Evolutionary conservation across 73 alveolate genomes (phyloP).

Genomic region (Effrenium voratum): DNA sequence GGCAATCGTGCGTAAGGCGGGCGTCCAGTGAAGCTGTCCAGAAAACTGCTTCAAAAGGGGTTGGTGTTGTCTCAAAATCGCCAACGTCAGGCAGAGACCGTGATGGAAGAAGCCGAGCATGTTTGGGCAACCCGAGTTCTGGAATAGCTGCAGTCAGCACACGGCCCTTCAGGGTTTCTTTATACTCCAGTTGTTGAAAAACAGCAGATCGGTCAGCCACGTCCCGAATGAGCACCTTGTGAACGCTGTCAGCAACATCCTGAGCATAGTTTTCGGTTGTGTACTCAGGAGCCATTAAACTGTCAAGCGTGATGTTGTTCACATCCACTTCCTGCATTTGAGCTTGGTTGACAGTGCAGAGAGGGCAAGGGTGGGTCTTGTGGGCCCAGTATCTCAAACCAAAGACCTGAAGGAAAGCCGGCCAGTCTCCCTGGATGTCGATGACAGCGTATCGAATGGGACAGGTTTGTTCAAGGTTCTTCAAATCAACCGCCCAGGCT

Average conservation of each 20-base stretch:
- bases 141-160: neutral
- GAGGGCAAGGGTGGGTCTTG: slow-evolving; percentile 25
- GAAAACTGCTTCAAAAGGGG: neutral
- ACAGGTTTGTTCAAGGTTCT: neutral
- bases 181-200: neutral
- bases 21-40: neutral
- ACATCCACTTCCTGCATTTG: neutral
- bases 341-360: neutral
- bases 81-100: neutral
- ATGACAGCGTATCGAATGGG: neutral
- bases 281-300: neutral
- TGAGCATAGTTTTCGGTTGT: neutral
- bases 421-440: slow-evolving; percentile 61
- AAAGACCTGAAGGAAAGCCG: slow-evolving; percentile 16
- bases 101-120: slow-evolving; percentile 6
- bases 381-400: slow-evolving; percentile 29
- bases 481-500: neutral
- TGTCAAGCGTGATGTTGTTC: neutral
- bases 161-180: neutral
- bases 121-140: neutral
- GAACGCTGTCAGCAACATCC: neutral
- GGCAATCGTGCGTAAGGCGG: neutral
- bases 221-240: neutral
- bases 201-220: no score
- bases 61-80: neutral